Base-by-base conservation (phyloP, 768 basidiomycete genomes). In the Filobasidium floriforme region DNA sequence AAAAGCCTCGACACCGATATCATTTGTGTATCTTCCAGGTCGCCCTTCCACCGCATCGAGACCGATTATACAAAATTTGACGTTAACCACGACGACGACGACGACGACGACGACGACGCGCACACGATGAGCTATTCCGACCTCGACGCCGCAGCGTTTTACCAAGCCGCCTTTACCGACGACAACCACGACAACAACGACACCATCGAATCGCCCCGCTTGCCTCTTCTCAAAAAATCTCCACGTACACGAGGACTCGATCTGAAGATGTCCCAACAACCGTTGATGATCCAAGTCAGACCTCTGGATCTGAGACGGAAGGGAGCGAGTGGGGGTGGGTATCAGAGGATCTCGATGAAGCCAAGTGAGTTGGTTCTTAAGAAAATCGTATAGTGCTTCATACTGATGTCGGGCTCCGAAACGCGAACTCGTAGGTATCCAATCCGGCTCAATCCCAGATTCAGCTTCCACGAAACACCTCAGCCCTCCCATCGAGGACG, bases 121-220 rank as follows among this genome's bases (percentile, higher is more conserved):
- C 46, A 6, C 22, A 6, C 22, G 22, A 18, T 22, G 22, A 49
- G 5, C 18, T 49, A 49, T 14, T 18, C 46, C 19, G 54, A 57
- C 29, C 6, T 24, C n/a, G 54, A 57, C 19, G 22, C 54, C 24
- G 26, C 29, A 15, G 54, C 22, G 54, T 57, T 57, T 15, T 57
- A 57, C 54, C 54, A 57, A 32, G 22, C 54, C 12, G 54, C 54
- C 22, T 57, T 57, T 24, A n/a, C n/a, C n/a, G n/a, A n/a, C n/a
- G n/a, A n/a, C n/a, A n/a, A n/a, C n/a, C n/a, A n/a, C n/a, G n/a
- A n/a, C n/a, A n/a, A n/a, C n/a, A 12, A 24, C 24, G 46, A 51
- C 6, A 51, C 46, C 6, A 18, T 12, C 4, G 18, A 19, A 3
- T 18, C 24, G 19, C 46, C 46, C 12, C 46, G 46, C 19, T 6